A percentile compares a stretch with the other conserved stretches of the same genome.
Conservation (phyloP, 352 stramenopile species). For the Phytophthora ramorum region DNA sequence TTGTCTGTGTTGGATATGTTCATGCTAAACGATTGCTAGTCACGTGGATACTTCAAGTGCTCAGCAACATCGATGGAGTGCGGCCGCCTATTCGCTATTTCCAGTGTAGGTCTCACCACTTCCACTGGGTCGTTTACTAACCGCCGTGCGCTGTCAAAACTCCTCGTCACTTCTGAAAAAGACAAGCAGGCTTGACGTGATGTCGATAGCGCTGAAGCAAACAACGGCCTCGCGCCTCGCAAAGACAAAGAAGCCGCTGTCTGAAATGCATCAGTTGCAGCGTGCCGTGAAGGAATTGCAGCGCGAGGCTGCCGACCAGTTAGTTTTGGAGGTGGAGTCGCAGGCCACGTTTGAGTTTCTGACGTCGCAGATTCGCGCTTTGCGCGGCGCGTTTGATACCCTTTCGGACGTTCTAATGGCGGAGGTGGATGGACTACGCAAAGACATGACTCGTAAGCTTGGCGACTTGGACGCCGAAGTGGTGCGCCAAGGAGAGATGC, state of each 20-base stretch:
- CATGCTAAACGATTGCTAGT: slow-evolving; percentile 15
- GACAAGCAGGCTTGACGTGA: slow-evolving; percentile 15
- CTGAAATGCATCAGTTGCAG: slow-evolving; percentile 84
- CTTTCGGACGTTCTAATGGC: slow-evolving; percentile 81
- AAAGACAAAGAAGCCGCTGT: slow-evolving; percentile 84
- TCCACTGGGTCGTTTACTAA: slow-evolving; percentile 21
- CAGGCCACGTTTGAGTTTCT: slow-evolving; percentile 88
- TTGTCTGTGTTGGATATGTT: slow-evolving; percentile 3
- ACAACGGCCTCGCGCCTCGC: slow-evolving; percentile 66
- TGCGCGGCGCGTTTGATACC: slow-evolving; percentile 81
- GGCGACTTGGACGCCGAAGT: slow-evolving; percentile 68
- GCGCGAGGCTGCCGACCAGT: slow-evolving; percentile 73
- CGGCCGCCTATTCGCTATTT: slow-evolving; percentile 14
- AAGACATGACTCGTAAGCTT: slow-evolving; percentile 70
- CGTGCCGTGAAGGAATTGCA: slow-evolving; percentile 81
- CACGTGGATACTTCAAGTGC: slow-evolving; percentile 2
- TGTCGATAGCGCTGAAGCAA: slow-evolving; percentile 58
- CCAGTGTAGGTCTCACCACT: slow-evolving; percentile 14
- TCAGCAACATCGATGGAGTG: not conserved
- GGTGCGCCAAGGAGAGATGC: slow-evolving; percentile 59
- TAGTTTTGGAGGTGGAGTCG: slow-evolving; percentile 80
- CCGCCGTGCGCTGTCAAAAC: slow-evolving; percentile 25
- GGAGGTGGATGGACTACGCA: slow-evolving; percentile 73
- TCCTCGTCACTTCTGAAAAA: slow-evolving; percentile 22
- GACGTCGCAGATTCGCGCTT: slow-evolving; percentile 74